Percentiles rank a stretch among this genome's conserved stretches.
Conservation (phyloP, 495 filamentous ascomycete species). For the Glutinoglossum americanum region DNA sequence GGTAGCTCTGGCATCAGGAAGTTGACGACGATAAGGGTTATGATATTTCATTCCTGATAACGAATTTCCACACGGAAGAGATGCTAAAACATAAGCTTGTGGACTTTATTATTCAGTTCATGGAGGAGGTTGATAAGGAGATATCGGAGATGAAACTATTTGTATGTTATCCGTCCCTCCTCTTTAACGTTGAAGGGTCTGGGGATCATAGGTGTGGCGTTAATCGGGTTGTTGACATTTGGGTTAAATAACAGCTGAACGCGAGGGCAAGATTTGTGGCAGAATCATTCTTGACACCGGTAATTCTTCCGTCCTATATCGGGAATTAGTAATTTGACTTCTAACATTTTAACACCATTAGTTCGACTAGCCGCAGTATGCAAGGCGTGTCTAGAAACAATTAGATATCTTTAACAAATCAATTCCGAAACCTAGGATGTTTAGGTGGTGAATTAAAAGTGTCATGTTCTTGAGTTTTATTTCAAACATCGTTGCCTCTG, state of each 20-base stretch:
- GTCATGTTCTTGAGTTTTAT: neutral
- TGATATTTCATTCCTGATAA: constrained; percentile 96
- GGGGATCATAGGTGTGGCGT: neutral
- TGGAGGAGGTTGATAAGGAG: constrained; percentile 99
- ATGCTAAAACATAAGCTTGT: constrained; percentile 98
- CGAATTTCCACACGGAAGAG: constrained; percentile 92
- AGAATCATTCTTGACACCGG: constrained; percentile 90
- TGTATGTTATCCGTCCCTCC: constrained; percentile 30
- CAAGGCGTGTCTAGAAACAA: neutral
- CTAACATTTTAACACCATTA: neutral
- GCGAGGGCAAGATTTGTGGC: constrained; percentile 94
- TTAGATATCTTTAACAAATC: neutral
- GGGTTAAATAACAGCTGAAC: constrained; percentile 47
- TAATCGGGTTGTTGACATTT: neutral
- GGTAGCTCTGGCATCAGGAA: neutral
- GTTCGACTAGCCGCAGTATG: neutral
- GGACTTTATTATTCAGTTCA: constrained; percentile 96
- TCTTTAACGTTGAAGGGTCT: neutral
- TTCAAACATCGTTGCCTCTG: neutral
- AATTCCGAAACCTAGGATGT: no score
- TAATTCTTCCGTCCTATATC: constrained; percentile 24
- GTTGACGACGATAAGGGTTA: constrained; percentile 45
- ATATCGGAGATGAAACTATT: constrained; percentile 99
- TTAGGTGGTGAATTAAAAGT: no score
- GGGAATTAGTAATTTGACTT: neutral